These are phyloP conservation scores for Diutina neorugosa DNA, from an alignment of 1,139 yeast species.

Conservation along the genomic window DNA sequence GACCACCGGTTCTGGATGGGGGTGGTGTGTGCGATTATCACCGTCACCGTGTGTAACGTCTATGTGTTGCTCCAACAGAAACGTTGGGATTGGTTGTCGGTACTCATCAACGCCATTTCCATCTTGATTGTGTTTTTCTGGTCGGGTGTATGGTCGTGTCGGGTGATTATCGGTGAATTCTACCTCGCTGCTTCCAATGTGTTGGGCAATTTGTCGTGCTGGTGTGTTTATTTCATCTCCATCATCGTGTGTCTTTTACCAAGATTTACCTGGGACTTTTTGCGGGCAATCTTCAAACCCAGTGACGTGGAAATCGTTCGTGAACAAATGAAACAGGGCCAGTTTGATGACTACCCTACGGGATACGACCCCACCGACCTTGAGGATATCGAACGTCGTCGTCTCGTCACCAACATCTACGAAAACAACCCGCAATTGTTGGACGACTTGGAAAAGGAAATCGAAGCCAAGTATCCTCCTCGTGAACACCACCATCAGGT, in stretches of 20 bases:
- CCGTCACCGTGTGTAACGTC: constrained; percentile 67
- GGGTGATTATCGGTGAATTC: constrained; percentile 42
- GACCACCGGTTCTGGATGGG: constrained; percentile 88
- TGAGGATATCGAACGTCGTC: constrained; percentile 30
- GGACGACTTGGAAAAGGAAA: not conserved
- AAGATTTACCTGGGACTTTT: constrained; percentile 53
- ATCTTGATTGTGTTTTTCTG: constrained; percentile 63
- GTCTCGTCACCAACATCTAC: constrained; percentile 14
- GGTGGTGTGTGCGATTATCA: constrained; percentile 53
- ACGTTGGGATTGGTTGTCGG: constrained; percentile 89
- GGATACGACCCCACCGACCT: constrained; percentile 59
- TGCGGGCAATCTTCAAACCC: constrained; percentile 55
- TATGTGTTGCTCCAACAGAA: constrained; percentile 77
- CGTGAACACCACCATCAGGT: not conserved
- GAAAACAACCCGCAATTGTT: not conserved
- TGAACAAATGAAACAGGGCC: constrained; percentile 56
- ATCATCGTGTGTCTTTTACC: constrained; percentile 65
- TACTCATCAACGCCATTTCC: constrained; percentile 50
- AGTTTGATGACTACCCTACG: constrained; percentile 43
- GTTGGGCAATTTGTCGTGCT: constrained; percentile 61
- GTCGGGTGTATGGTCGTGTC: constrained; percentile 86
- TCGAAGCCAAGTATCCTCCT: not conserved
- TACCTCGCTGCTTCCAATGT: constrained; percentile 54
- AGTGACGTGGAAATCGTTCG: constrained; percentile 76
- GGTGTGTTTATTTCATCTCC: constrained; percentile 81